Base-by-base conservation (phyloP, 768 basidiomycete species). In the Krasilnikovozyma curviuscula region DNA sequence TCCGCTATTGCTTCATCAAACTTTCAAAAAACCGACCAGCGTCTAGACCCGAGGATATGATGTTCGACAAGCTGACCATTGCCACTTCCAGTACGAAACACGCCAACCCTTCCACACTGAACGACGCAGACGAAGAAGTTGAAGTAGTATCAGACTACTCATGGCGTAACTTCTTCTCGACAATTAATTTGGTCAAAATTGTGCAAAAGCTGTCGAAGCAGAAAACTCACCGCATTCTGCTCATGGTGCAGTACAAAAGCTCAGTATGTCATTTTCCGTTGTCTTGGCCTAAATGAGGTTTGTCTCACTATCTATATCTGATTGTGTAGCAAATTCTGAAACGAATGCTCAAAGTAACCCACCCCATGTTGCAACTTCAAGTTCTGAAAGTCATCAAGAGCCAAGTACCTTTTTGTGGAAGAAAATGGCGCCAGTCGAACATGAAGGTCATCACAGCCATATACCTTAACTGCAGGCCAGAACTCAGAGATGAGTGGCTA, bases 361-460 rank as follows among this genome's bases (percentile, higher is more conserved):
- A 98, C 58, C 84, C 88, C 3, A 72, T 91, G 73, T 66, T 97
- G 52, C 91, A 95, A 62, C 72, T 97, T 23, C 85, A 93, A 65
- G 76, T 93, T 8, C 71, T 98, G 55, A 98, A 98, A 66, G 69
- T 97, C 50, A 89, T 97, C 70, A 98, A 98, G 70, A 89, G 85
- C 55, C 93, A 97, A 71, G 88, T 97, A 5, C 93, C 93, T 2
- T 95, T 86, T 64, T 91, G 86, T 60, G 93, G 91, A 18, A 73
- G 91, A 34, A 95, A 91, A 67, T 98, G 93, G 93, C 73, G 91
- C 43, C 88, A 93, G 69, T 81, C 89, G 19, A 98, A 97, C 64
- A 98, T 98, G 93, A 97, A 98, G 67, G 83, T 97, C 48, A 97
- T 98, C 57, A 98, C 93, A 8, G 78, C 89, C 16, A 95, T 98